phyloP scores from a whole-genome alignment of 768 basidiomycete species.

The Amyloporia xantha region DNA sequence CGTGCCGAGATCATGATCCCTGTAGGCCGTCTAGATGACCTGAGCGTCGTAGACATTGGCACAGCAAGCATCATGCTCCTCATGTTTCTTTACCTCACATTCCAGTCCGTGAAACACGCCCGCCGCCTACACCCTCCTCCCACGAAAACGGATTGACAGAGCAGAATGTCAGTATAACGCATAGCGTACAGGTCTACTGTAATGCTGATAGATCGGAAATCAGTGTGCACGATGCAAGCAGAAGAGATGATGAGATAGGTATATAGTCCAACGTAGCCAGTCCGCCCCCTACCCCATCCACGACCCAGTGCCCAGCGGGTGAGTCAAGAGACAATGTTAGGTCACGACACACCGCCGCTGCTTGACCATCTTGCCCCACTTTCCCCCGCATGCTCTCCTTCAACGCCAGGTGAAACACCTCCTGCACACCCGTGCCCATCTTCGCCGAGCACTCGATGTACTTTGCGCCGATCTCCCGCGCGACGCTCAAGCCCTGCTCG shows the following conservation, averaged over 20 bases:
- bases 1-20: constrained; percentile 25
- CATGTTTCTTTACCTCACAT: constrained; percentile 30
- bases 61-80: constrained; percentile 27
- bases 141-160: constrained; percentile 21
- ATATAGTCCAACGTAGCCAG: background rate
- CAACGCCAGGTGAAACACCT: constrained; percentile 86
- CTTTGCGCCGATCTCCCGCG: constrained; percentile 87
- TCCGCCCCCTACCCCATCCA: background rate
- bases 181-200: constrained; percentile 17
- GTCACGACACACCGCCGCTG: constrained; percentile 67
- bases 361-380: constrained; percentile 68
- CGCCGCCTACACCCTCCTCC: constrained; percentile 14
- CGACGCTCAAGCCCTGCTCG: constrained; percentile 79
- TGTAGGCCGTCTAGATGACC: constrained; percentile 26
- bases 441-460: constrained; percentile 96
- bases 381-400: constrained; percentile 81
- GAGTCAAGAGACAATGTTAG: constrained; percentile 16
- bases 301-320: background rate
- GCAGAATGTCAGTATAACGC: constrained; percentile 19
- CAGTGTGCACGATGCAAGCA: constrained; percentile 14
- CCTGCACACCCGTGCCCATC: constrained; percentile 82
- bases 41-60: constrained; percentile 29
- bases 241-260: background rate
- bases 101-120: constrained; percentile 22
- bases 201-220: constrained; percentile 16